A percentile compares a stretch with the other conserved stretches of the same genome.
phyloP scores from a whole-genome alignment of 805 yeast genomes.

The Lipomyces yamanashiensis region DNA sequence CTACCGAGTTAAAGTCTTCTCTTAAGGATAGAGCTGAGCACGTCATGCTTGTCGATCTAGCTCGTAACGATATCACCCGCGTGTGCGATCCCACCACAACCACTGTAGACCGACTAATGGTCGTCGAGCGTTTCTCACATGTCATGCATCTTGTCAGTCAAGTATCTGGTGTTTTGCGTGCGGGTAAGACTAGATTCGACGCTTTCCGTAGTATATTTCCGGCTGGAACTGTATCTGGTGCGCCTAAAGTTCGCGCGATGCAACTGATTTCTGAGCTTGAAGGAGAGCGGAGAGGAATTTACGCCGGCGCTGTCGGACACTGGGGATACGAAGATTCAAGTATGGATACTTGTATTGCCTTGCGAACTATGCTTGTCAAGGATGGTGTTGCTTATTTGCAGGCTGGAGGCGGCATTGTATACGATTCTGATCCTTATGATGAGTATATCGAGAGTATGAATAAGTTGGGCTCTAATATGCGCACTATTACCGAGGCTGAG shows the following conservation, averaged over 20 bases:
- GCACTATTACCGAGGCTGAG: constrained; percentile 92
- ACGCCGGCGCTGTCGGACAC: constrained; percentile 98
- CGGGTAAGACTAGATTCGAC: constrained; percentile 87
- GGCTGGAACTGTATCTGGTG: constrained; percentile 98
- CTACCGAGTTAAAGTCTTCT: constrained; percentile 71
- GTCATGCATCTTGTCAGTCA: constrained; percentile 96
- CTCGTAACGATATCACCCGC: constrained; percentile 93
- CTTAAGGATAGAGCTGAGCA: constrained; percentile 96
- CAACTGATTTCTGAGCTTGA: constrained; percentile 89
- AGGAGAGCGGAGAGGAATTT: constrained; percentile 90
- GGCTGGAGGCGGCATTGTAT: constrained; percentile 99
- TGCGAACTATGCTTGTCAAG: constrained; percentile 95
- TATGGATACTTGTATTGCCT: constrained; percentile 97
- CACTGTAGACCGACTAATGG: constrained; percentile 82
- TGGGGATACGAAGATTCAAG: constrained; percentile 95
- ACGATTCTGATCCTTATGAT: constrained; percentile 91
- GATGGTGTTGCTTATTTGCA: constrained; percentile 90
- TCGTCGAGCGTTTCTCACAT: constrained; percentile 92
- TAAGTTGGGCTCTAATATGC: constrained; percentile 92
- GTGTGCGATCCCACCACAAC: constrained; percentile 88
- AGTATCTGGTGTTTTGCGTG: constrained; percentile 87
- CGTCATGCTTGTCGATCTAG: constrained; percentile 97
- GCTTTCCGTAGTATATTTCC: constrained; percentile 98
- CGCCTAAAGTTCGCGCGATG: constrained; percentile 98
- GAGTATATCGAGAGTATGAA: constrained; percentile 97